These are phyloP conservation scores for Kondoa subrosea DNA, from an alignment of 768 basidiomycete species.

Conservation along the genomic window DNA sequence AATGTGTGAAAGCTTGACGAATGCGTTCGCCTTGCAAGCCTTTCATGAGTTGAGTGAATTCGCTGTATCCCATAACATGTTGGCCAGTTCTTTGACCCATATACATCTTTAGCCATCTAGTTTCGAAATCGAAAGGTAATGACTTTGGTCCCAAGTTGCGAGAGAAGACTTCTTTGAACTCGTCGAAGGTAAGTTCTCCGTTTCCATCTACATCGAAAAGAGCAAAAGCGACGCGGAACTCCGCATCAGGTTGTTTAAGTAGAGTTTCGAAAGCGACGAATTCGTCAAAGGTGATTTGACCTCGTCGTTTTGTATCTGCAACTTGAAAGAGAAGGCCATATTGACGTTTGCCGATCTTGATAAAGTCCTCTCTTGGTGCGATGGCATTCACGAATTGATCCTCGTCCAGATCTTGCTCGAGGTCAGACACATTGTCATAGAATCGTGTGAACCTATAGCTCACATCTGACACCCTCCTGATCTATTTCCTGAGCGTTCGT, in stretches of 20 bases:
- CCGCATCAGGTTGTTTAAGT: slow-evolving; percentile 51
- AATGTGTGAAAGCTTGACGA: slow-evolving; percentile 82
- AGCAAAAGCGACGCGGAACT: slow-evolving; percentile 20
- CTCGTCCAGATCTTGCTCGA: slow-evolving; percentile 53
- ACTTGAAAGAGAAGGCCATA: slow-evolving; percentile 80
- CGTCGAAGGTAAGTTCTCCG: slow-evolving; percentile 82
- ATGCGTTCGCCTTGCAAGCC: slow-evolving; percentile 93
- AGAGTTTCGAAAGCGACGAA: slow-evolving; percentile 88
- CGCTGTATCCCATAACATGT: slow-evolving; percentile 40
- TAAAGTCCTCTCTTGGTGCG: slow-evolving; percentile 66
- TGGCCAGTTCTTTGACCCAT: slow-evolving; percentile 74
- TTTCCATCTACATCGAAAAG: slow-evolving; percentile 52
- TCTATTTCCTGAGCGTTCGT: slow-evolving; percentile 7
- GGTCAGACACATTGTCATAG: neutral
- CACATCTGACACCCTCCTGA: slow-evolving; percentile 2
- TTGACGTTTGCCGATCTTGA: slow-evolving; percentile 70
- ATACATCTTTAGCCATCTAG: slow-evolving; percentile 92
- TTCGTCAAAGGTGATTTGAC: slow-evolving; percentile 80
- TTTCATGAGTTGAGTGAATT: slow-evolving; percentile 98
- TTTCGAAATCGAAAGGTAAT: slow-evolving; percentile 71
- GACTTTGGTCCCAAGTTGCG: slow-evolving; percentile 59
- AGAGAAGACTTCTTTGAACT: slow-evolving; percentile 81
- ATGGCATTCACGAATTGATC: slow-evolving; percentile 91
- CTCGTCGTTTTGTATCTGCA: slow-evolving; percentile 59
- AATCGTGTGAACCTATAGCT: neutral